Base-by-base conservation (phyloP, 306 rosid genomes). In the Amphicarpaea edgeworthii region DNA sequence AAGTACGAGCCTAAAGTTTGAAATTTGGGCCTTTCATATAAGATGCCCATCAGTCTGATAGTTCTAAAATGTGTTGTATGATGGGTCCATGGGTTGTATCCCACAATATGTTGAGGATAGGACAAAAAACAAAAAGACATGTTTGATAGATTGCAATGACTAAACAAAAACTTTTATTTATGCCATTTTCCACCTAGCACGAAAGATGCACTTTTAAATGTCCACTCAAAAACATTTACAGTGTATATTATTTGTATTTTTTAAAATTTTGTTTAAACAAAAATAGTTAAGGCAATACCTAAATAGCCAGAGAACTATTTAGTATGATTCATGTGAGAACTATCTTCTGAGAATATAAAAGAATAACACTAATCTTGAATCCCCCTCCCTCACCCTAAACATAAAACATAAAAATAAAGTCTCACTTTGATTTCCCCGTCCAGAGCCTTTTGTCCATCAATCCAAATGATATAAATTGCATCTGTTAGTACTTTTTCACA, bases 41-140 rank as follows among this genome's bases (percentile, higher is more conserved):
- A 67, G 57, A 67, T 67, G 72, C 40, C 15, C 54, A 23, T 12
- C 23, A 2, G 34, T 10, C 30, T 38, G 16, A 50, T 41, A 34
- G 14, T 7, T 8, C 40, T 40, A 12, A 58, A 40, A 10, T 2
- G 15, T 21, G 72, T 66, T 42, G 7, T 21, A 4, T 12, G 54
- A 68, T 68, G 73, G 73, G 42, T 46, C 58, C 41, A 45, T 45
- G n/a, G 73, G 41, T 68, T 68, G 58, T 68, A 68, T 43, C 58
- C 58, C 73, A 68, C 57, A 46, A 24, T 46, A 12, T 24, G 42
- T 20, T 40, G 51, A 19, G 28, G 5, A 41, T 12, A 40, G 51
- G 70, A 41, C 21, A 63, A 63, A 11, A 64, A 65, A 65, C 32
- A 19, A 14, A 65, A 66, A 66, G 54, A 23, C 72, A 66, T 24